Evolutionary conservation across 1,139 yeast species (phyloP).

Genomic region (Yamadazyma membranifaciens): DNA sequence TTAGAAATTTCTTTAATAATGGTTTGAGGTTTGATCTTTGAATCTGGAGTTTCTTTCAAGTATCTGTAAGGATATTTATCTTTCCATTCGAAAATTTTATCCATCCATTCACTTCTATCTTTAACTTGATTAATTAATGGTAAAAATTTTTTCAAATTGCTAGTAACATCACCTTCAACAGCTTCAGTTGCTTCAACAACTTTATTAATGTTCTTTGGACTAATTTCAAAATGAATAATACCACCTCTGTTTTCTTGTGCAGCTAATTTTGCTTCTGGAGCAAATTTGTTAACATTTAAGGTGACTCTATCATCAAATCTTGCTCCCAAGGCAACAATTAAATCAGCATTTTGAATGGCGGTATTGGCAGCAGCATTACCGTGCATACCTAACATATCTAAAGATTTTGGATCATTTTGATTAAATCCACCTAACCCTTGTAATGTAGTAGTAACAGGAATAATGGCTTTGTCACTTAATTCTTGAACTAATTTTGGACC

Average conservation of each 20-base stretch:
- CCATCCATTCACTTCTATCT: constrained; percentile 79
- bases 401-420: constrained; percentile 84
- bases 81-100: constrained; percentile 76
- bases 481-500: constrained; percentile 82
- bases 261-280: constrained; percentile 90
- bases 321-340: constrained; percentile 92
- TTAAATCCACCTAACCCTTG: constrained; percentile 95
- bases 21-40: constrained; percentile 90
- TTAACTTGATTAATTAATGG: constrained; percentile 64
- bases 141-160: constrained; percentile 67
- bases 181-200: constrained; percentile 98
- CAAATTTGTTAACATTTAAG: constrained; percentile 79
- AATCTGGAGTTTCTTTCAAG: constrained; percentile 65
- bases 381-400: constrained; percentile 98
- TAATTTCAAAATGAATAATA: constrained; percentile 90
- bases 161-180: constrained; percentile 91
- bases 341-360: constrained; percentile 90
- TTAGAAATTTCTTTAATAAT: constrained; percentile 75
- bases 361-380: constrained; percentile 94
- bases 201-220: constrained; percentile 95
- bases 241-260: constrained; percentile 91
- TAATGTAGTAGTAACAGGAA: constrained; percentile 93
- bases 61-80: constrained; percentile 81
- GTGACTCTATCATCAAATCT: constrained; percentile 99
- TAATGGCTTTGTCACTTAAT: constrained; percentile 83